Base-by-base conservation (phyloP, 352 stramenopile species). In the Globisporangium heterothallicum region DNA sequence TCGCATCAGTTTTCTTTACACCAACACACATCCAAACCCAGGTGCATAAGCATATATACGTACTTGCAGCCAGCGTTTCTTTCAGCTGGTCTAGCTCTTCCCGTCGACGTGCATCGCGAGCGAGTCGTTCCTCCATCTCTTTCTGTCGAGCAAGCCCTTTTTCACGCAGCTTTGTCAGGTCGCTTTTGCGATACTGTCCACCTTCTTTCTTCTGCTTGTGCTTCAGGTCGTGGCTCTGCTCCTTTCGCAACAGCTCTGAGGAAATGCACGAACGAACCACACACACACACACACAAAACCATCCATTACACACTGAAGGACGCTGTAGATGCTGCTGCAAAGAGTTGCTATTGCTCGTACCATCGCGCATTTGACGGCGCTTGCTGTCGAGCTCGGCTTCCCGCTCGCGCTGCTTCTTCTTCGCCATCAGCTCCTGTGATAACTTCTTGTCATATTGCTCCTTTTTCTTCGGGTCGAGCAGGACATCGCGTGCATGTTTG, bases 381-480 rank as follows among this genome's bases (percentile, higher is more conserved):
- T 80, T 81, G 49, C 35, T 61, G 65, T 80, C 63, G 24, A 91
- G 62, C 55, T 84, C 65, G 0, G 61, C 66, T 14, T 88, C 72
- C 5, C 78, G 75, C 48, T 91, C 75, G 25, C 72, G 70, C 64
- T 88, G 73, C 49, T 86, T 67, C 53, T 81, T 84, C 45, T 81
- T 79, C 35, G 68, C 66, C 67, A 86, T 53, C 13, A 85, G 47
- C 42, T 88, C 74, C 24, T 71, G 60, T 4, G 72, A 87, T 4
- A 91, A 56, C 53, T 84, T 83, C 59, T 86, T 84, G 56, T 93
- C 82, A 60, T 93, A 93, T n/a, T 67, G 56, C 36, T 83, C 73
- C 47, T 93, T 93, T 59, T 88, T 73, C 51, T 84, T 84, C 4
- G 82, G 75, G 42, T 93, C 79, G 53, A 91, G 59, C 32, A 93